These are phyloP conservation scores for Cladosporium sp. DNA, from an alignment of 2,329 filamentous ascomycete species.

Conservation along the genomic window DNA sequence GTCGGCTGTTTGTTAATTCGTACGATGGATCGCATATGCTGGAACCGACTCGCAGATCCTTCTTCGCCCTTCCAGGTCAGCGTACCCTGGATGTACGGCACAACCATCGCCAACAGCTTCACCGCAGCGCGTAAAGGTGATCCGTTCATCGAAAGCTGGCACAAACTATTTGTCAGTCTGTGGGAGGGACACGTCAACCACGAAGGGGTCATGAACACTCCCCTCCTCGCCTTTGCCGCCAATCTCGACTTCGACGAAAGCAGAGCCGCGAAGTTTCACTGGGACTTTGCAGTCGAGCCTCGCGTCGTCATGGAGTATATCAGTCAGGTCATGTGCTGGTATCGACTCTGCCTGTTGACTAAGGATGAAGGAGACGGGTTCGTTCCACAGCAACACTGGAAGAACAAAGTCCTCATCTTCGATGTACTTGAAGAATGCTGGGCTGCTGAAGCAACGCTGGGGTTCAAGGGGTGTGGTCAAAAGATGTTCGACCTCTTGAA, in stretches of 20 bases:
- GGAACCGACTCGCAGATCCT: constrained; percentile 44
- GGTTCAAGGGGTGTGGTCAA: constrained; percentile 23
- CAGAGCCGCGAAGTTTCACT: constrained; percentile 24
- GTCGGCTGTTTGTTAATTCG: constrained; percentile 45
- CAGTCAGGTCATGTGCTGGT: constrained; percentile 25
- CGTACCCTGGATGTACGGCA: constrained; percentile 33
- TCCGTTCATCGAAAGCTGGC: constrained; percentile 35
- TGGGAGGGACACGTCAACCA: constrained; percentile 23
- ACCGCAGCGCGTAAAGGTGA: constrained; percentile 47
- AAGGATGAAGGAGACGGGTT: constrained; percentile 21
- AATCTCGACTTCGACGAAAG: constrained; percentile 21
- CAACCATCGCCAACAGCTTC: constrained; percentile 46
- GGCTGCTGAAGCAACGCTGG: constrained; percentile 25
- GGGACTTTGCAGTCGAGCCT: constrained; percentile 26
- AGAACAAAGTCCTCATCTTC: constrained; percentile 23
- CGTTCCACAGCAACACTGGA: constrained; percentile 25
- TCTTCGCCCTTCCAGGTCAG: constrained; percentile 39
- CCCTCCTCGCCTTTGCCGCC: constrained; percentile 23
- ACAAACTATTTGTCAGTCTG: constrained; percentile 26
- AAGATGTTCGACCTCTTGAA: constrained; percentile 19
- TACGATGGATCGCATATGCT: constrained; percentile 44
- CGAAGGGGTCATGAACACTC: constrained; percentile 24
- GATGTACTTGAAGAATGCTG: constrained; percentile 26
- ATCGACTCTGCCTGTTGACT: constrained; percentile 25
- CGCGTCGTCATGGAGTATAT: constrained; percentile 25